Evolutionary conservation across 2,329 filamentous ascomycete species (phyloP).

Genomic region (Rutstroemia sp.): DNA sequence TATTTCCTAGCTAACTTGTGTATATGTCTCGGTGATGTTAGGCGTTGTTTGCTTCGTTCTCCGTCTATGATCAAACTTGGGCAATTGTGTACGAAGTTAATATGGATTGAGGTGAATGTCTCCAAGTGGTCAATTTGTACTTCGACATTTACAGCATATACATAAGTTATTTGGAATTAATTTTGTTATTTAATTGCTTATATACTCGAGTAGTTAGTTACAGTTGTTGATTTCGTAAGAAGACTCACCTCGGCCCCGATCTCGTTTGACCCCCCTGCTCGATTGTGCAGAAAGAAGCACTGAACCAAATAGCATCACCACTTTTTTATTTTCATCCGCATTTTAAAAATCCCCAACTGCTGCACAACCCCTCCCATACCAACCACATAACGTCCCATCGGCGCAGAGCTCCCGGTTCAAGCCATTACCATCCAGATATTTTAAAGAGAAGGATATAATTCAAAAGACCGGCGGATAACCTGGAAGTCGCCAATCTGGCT

Average conservation of each 20-base stretch:
- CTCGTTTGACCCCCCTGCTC: background rate
- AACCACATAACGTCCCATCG: background rate
- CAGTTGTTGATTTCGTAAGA: background rate
- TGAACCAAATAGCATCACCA: background rate
- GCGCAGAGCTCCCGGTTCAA: background rate
- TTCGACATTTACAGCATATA: too few species aligned
- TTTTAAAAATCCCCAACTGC: background rate
- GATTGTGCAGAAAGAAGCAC: background rate
- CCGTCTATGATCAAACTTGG: too few species aligned
- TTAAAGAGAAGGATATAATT: background rate
- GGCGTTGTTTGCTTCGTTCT: too few species aligned
- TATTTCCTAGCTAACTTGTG: background rate
- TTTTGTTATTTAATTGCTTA: too few species aligned
- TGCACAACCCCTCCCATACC: background rate
- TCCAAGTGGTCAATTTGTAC: too few species aligned
- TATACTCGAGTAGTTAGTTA: too few species aligned
- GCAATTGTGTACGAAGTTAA: too few species aligned
- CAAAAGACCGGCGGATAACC: slow-evolving; percentile 4
- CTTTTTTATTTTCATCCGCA: background rate
- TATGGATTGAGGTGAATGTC: too few species aligned
- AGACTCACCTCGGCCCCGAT: background rate
- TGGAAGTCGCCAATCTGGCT: slow-evolving; percentile 47
- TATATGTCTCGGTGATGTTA: background rate
- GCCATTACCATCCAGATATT: background rate
- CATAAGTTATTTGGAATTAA: too few species aligned